phyloP scores from a whole-genome alignment of 805 yeast species.

The Candida silvicultrix region DNA sequence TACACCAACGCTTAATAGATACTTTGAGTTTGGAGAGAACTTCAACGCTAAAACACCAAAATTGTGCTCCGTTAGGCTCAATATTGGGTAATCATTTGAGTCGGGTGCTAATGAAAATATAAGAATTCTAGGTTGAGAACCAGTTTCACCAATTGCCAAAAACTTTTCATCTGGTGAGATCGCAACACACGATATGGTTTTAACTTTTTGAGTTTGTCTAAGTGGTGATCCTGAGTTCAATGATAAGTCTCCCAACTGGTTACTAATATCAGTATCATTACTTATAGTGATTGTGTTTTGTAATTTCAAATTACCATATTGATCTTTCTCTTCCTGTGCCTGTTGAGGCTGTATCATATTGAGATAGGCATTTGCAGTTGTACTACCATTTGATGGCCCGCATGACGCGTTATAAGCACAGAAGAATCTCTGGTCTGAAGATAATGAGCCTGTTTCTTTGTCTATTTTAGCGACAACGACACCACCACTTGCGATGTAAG shows the following conservation, averaged over 20 bases:
- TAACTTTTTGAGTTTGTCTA: conserved; percentile 30
- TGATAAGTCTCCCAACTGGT: conserved; percentile 7
- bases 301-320: conserved; percentile 7
- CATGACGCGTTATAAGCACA: conserved; percentile 34
- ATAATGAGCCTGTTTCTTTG: conserved; percentile 11
- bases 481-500: conserved; percentile 55
- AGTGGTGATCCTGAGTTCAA: conserved; percentile 11
- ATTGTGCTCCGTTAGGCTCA: conserved; percentile 52
- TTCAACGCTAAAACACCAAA: conserved; percentile 53
- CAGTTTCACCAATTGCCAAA: conserved; percentile 66
- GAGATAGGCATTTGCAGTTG: not conserved
- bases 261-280: conserved; percentile 9
- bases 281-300: not conserved
- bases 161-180: conserved; percentile 47
- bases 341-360: not conserved
- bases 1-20: conserved; percentile 57
- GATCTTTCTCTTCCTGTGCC: conserved; percentile 4
- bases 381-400: not conserved
- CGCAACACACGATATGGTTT: conserved; percentile 51
- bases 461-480: conserved; percentile 41
- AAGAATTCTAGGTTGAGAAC: conserved; percentile 61
- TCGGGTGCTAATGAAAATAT: conserved; percentile 51
- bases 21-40: conserved; percentile 54
- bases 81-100: conserved; percentile 41
- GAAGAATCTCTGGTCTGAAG: conserved; percentile 38